phyloP scores from a whole-genome alignment of 768 basidiomycete genomes.

The Amylocystis lapponica region DNA sequence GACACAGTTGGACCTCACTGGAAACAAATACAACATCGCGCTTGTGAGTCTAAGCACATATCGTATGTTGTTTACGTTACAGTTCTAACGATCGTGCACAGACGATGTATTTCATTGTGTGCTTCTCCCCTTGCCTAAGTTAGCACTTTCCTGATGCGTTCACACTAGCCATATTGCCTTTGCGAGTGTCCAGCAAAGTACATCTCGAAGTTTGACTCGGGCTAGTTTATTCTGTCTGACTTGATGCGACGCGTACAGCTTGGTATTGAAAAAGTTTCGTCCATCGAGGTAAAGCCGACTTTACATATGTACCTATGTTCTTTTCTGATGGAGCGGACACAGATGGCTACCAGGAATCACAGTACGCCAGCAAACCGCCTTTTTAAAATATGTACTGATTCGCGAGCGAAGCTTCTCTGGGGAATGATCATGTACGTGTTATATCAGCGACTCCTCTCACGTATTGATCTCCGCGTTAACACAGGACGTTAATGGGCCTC shows the following conservation, averaged over 20 bases:
- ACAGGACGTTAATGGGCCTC: slow-evolving; percentile 59
- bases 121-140: slow-evolving; percentile 17
- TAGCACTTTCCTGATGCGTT: background rate
- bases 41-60: slow-evolving; percentile 34
- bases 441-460: background rate
- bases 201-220: too few species aligned
- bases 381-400: background rate
- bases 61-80: background rate
- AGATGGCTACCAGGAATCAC: slow-evolving; percentile 66
- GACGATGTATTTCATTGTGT: slow-evolving; percentile 74
- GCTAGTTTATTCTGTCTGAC: too few species aligned
- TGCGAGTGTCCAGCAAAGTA: slow-evolving; percentile 73
- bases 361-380: slow-evolving; percentile 26
- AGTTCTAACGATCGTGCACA: slow-evolving; percentile 17
- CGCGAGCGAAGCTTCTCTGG: slow-evolving; percentile 54
- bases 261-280: slow-evolving; percentile 56
- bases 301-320: background rate
- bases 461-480: background rate
- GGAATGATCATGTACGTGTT: slow-evolving; percentile 51
- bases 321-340: slow-evolving; percentile 1
- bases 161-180: slow-evolving; percentile 45
- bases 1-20: slow-evolving; percentile 48
- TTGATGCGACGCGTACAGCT: slow-evolving; percentile 10
- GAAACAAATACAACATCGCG: slow-evolving; percentile 61
- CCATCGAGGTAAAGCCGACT: slow-evolving; percentile 49